Evolutionary conservation across 208 protist genomes (phyloP).

Genomic region (Leishmania braziliensis): DNA sequence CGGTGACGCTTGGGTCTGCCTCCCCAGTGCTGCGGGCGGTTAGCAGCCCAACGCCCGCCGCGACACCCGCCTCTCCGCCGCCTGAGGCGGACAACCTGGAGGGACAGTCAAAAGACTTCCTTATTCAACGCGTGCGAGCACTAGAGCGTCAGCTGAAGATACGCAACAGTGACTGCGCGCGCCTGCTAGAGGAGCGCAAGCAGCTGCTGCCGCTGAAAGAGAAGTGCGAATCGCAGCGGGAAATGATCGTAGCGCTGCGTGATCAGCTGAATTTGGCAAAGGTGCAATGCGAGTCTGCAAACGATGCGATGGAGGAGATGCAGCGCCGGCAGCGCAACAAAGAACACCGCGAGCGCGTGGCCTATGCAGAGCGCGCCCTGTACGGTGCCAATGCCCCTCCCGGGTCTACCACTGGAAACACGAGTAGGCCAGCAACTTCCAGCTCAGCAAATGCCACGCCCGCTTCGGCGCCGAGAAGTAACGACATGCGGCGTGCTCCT

Average conservation of each 20-base stretch:
- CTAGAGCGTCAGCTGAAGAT: constrained; percentile 65
- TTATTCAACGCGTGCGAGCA: constrained; percentile 51
- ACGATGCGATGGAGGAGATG: constrained; percentile 43
- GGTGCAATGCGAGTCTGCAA: constrained; percentile 46
- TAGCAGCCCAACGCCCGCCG: constrained; percentile 1
- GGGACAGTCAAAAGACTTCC: constrained; percentile 55
- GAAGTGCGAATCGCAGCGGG: constrained; percentile 61
- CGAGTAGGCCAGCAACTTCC: neutral
- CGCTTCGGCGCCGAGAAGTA: neutral
- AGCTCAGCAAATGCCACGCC: neutral
- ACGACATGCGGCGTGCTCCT: constrained; percentile 10
- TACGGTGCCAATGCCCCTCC: neutral
- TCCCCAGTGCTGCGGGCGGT: neutral
- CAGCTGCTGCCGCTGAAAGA: constrained; percentile 39
- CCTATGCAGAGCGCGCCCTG: constrained; percentile 21
- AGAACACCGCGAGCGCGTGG: constrained; percentile 47
- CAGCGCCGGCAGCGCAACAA: constrained; percentile 42
- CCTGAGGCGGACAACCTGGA: constrained; percentile 16
- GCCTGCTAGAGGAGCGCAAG: constrained; percentile 55
- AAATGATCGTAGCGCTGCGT: constrained; percentile 53
- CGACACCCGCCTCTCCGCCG: neutral
- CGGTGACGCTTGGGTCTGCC: neutral
- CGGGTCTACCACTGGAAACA: neutral
- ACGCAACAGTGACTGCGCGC: constrained; percentile 61
- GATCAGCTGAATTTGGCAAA: constrained; percentile 41